Evolutionary conservation across 768 basidiomycete species (phyloP).

Genomic region (Cubamyces lactineus): DNA sequence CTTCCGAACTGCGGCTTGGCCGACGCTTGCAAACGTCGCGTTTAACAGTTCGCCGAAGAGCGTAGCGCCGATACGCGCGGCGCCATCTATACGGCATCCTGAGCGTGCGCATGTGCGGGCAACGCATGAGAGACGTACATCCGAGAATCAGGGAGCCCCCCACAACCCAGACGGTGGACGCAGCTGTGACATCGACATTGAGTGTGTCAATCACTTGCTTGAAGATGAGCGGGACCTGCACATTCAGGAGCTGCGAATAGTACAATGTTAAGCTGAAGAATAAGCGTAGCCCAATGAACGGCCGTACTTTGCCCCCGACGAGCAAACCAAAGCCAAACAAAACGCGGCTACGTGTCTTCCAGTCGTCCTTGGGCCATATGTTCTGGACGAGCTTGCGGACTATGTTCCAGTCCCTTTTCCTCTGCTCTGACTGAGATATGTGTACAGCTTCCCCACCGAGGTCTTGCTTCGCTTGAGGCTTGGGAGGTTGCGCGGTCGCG

Average conservation of each 20-base stretch:
- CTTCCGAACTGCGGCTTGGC: conserved; percentile 91
- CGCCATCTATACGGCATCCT: conserved; percentile 64
- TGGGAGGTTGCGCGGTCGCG: neutral
- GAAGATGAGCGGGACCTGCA: conserved; percentile 98
- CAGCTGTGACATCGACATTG: conserved; percentile 76
- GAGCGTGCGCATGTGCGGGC: neutral
- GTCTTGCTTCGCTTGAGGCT: conserved; percentile 16
- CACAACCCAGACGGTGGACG: conserved; percentile 86
- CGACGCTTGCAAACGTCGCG: conserved; percentile 94
- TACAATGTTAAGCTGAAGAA: neutral
- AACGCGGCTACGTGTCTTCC: conserved; percentile 81
- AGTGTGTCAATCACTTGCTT: conserved; percentile 89
- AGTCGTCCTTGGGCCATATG: conserved; percentile 91
- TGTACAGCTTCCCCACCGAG: conserved; percentile 19
- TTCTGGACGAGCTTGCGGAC: conserved; percentile 81
- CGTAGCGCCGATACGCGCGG: conserved; percentile 86
- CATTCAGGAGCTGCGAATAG: conserved; percentile 74
- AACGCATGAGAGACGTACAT: conserved; percentile 59
- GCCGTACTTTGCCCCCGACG: conserved; percentile 79
- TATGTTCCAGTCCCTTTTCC: conserved; percentile 85
- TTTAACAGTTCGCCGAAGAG: conserved; percentile 92
- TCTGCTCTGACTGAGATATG: conserved; percentile 47
- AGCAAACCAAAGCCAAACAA: conserved; percentile 80
- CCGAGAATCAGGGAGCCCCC: conserved; percentile 90
- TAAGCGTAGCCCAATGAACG: neutral